Evolutionary conservation across 2,329 filamentous ascomycete genomes (phyloP), one percentile per base, ranked within the genome.

Genomic region (Verruconis gallopava): DNA sequence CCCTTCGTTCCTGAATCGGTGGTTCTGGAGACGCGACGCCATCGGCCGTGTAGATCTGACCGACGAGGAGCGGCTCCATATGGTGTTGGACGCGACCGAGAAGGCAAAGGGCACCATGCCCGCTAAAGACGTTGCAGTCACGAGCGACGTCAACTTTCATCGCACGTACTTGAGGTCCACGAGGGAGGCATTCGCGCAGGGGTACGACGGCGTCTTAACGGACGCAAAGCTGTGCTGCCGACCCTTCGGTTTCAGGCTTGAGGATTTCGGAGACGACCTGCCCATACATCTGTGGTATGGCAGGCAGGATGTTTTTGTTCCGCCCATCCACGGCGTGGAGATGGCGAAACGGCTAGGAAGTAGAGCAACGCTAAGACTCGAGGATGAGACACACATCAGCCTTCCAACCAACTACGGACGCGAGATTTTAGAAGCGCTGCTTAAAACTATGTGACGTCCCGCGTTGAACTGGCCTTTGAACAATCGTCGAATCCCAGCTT

Each of bases 231-330:
- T 55, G 21, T 47, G 55, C 30, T 54, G 50, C 36, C 43, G 30
- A 4, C 44, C 54, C 6, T 59, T 50, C 48, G 59, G 57, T 1
- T 63, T 64, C 42, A 40, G 46, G 40, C 45, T 64, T 2, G 48
- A 59, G 42, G 60, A 61, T 44, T 57, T 63, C 19, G 40, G 57
- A 3, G 37, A 44, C 1, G 59, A 62, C 44, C 42, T 63, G 34
- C 53, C 54, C 2, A 53, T 63, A 21, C 52, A 58, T 43, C 33
- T 63, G 47, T 62, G 59, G 59, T 56, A 62, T 48, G 59, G 57
- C 15, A 58, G 51, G 34, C 22, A 49, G 3, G 59, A 63, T 50
- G 48, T 19, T 15, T 50, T 48, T 45, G 54, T 62, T 34, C 60
- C 58, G 28, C 49, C 52, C 2, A 50, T 55, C 40, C 57, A 62